A percentile compares a stretch with the other conserved stretches of the same genome.
These are phyloP conservation scores for Westerdykella sp. DNA, from an alignment of 2,329 filamentous ascomycete species.

Conservation along the genomic window DNA sequence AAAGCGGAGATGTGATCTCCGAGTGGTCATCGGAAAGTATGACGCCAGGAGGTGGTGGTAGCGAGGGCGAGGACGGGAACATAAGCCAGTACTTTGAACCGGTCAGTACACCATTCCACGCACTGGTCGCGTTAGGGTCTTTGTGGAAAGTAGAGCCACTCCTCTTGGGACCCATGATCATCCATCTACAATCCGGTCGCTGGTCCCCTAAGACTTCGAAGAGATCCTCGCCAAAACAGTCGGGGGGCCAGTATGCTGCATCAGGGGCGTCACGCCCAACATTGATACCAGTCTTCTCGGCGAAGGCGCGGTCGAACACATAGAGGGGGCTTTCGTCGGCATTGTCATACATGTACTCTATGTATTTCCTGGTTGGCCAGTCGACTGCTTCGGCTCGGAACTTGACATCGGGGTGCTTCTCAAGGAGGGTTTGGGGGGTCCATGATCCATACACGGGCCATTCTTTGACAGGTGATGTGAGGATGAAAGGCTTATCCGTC, in stretches of 20 bases:
- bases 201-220: constrained; percentile 73
- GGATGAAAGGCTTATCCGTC: constrained; percentile 77
- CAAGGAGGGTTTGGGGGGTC: constrained; percentile 61
- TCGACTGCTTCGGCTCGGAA: constrained; percentile 93
- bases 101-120: constrained; percentile 89
- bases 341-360: constrained; percentile 73
- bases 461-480: constrained; percentile 70
- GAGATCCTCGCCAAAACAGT: constrained; percentile 79
- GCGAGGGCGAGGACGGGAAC: constrained; percentile 66
- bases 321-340: constrained; percentile 86
- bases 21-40: constrained; percentile 84
- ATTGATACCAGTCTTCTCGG: constrained; percentile 71
- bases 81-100: constrained; percentile 98
- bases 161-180: constrained; percentile 80
- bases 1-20: constrained; percentile 88
- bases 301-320: constrained; percentile 82
- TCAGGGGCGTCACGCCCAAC: constrained; percentile 49
- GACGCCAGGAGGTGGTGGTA: constrained; percentile 73
- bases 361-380: constrained; percentile 78
- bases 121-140: constrained; percentile 64
- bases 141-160: constrained; percentile 96
- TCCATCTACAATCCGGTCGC: constrained; percentile 82
- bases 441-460: constrained; percentile 76
- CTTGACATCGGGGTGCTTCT: constrained; percentile 57
- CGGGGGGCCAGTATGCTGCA: constrained; percentile 68